Evolutionary conservation across 805 yeast genomes (phyloP).

Genomic region (Brettanomyces sp.): DNA sequence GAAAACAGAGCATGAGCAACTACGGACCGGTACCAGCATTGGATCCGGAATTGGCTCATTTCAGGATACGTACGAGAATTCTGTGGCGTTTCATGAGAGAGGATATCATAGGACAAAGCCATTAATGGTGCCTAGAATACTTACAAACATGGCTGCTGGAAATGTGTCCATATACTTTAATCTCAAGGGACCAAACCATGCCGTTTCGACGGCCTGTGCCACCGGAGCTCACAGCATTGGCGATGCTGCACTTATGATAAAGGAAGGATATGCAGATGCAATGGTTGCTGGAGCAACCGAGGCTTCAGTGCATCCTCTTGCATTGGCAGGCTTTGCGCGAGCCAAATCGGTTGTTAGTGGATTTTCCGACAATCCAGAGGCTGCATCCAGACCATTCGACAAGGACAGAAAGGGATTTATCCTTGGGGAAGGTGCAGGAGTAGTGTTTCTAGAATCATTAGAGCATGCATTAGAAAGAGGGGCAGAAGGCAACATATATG

Average conservation of each 20-base stretch:
- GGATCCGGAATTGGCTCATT: conserved; percentile 93
- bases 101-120: conserved; percentile 76
- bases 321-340: conserved; percentile 85
- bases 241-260: conserved; percentile 78
- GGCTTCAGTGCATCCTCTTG: conserved; percentile 74
- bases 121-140: conserved; percentile 70
- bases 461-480: conserved; percentile 66
- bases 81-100: conserved; percentile 36
- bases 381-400: conserved; percentile 87
- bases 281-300: conserved; percentile 96
- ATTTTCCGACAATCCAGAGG: conserved; percentile 49
- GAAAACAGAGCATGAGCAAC: conserved; percentile 22
- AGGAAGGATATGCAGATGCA: conserved; percentile 71
- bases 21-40: conserved; percentile 62
- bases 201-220: conserved; percentile 93
- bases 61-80: conserved; percentile 58
- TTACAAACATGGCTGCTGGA: conserved; percentile 93
- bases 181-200: conserved; percentile 76
- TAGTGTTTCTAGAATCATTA: conserved; percentile 64
- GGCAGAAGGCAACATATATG: conserved; percentile 53
- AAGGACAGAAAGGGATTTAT: conserved; percentile 74
- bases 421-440: conserved; percentile 87
- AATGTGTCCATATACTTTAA: conserved; percentile 73
- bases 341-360: conserved; percentile 70
- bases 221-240: conserved; percentile 93